phyloP scores from a whole-genome alignment of 176 grass and related monocot genomes.

The Oryza punctata region DNA sequence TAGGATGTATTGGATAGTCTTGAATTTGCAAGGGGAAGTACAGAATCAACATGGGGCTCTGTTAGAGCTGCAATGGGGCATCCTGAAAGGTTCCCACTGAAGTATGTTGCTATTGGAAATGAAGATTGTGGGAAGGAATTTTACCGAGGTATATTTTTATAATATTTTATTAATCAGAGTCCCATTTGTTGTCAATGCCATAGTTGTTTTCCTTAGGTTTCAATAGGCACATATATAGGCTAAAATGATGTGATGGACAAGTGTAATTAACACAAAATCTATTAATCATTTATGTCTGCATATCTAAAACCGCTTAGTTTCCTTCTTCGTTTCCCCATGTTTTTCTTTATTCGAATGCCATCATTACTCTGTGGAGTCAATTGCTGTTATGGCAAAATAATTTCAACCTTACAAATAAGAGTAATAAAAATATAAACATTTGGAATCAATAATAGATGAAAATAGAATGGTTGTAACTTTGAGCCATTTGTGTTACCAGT shows the following conservation, averaged over 20 bases:
- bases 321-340: neutral
- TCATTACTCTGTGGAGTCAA: neutral
- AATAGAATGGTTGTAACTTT: neutral
- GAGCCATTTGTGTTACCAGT: no score
- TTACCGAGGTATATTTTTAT: conserved; percentile 54
- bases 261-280: neutral
- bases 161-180: conserved; percentile 9
- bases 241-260: neutral
- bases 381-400: neutral
- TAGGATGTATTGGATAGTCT: conserved; percentile 58
- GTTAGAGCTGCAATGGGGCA: conserved; percentile 73
- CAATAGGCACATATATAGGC: neutral
- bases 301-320: neutral
- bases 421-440: neutral
- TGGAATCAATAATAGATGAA: neutral
- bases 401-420: neutral
- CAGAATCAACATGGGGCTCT: conserved; percentile 62
- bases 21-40: conserved; percentile 49
- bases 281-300: neutral
- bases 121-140: conserved; percentile 58
- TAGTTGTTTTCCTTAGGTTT: neutral
- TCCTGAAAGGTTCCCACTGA: conserved; percentile 56
- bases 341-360: neutral
- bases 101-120: conserved; percentile 74
- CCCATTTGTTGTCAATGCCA: neutral